Evolutionary conservation across 495 filamentous ascomycete species (phyloP), one percentile per base, ranked within the genome.

Genomic region (Tuber brumale): DNA sequence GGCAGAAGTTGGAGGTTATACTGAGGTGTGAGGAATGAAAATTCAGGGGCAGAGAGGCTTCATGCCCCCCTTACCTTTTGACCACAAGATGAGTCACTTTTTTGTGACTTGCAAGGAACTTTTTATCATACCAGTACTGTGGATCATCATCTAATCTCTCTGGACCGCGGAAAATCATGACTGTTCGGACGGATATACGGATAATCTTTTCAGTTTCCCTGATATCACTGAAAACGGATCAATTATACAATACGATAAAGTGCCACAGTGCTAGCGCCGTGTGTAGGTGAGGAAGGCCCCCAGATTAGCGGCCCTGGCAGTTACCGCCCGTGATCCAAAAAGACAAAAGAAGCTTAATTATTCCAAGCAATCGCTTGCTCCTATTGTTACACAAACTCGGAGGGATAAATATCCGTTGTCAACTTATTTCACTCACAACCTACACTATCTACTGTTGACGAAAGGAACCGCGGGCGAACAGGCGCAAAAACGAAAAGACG

Each of bases 381-480:
- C 16, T n/a, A 8, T 66, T 35, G 57, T 66, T 66, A 66, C 57
- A 66, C 57, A 35, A 66, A 66, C 35, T 35, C 57, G 57, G 57
- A 66, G 27, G 57, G 57, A 66, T 66, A 66, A 66, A 66, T 66
- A 66, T 18, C 57, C 57, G 57, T 35, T 35, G 57, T 66, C 57
- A 66, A 35, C 27, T 31, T 66, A 66, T 66, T 66, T 10, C 27
- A 35, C 14, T 14, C 27, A 35, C 27, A 1, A 66, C 27, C 57
- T 66, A 1, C 27, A 35, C 16, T 66, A 14, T 66, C 35, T 66
- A 66, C 10, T 35, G 14, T 35, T 66, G 12, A 66, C 16, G 6
- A 31, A 31, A 35, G 3, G 57, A 66, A 35, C 57, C 57, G 6
- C 57, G 57, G 19, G 35, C 51, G 10, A 61, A 61, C 51, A 16